These are phyloP conservation scores for Geranium brycei DNA, from an alignment of 345 rosid genomes.

Conservation along the genomic window DNA sequence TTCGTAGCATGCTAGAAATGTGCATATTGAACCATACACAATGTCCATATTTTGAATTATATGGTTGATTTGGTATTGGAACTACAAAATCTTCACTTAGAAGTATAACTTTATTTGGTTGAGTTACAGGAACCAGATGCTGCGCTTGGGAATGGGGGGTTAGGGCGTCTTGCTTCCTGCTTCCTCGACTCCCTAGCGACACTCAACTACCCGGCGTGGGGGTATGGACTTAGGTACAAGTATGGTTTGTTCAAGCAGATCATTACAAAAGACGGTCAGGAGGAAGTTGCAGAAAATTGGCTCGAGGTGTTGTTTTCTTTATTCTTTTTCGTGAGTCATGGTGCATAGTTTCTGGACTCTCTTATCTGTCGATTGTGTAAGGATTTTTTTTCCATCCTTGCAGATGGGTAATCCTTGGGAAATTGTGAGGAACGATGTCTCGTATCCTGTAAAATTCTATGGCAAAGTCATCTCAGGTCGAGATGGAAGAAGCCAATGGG, in stretches of 20 bases:
- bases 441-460: constrained; percentile 35
- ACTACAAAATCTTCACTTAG: neutral
- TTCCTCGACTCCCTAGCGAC: constrained; percentile 44
- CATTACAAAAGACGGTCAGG: constrained; percentile 40
- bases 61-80: neutral
- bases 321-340: neutral
- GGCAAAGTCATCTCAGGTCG: constrained; percentile 24
- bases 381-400: neutral
- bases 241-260: constrained; percentile 41
- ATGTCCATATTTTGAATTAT: too few species aligned
- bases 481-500: constrained; percentile 35
- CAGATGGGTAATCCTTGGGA: constrained; percentile 56
- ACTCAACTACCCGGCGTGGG: constrained; percentile 43
- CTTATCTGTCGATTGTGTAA: too few species aligned
- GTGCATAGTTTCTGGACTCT: too few species aligned
- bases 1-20: neutral
- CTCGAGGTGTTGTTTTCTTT: constrained; percentile 26
- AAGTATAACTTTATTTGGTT: neutral
- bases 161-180: constrained; percentile 39
- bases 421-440: constrained; percentile 32
- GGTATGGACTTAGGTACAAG: constrained; percentile 39
- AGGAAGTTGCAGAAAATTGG: constrained; percentile 48
- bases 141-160: constrained; percentile 41
- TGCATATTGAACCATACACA: neutral
- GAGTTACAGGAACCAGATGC: constrained; percentile 35